These are phyloP conservation scores for Penicillium odoratum DNA, from an alignment of 495 filamentous ascomycete species.

Conservation along the genomic window DNA sequence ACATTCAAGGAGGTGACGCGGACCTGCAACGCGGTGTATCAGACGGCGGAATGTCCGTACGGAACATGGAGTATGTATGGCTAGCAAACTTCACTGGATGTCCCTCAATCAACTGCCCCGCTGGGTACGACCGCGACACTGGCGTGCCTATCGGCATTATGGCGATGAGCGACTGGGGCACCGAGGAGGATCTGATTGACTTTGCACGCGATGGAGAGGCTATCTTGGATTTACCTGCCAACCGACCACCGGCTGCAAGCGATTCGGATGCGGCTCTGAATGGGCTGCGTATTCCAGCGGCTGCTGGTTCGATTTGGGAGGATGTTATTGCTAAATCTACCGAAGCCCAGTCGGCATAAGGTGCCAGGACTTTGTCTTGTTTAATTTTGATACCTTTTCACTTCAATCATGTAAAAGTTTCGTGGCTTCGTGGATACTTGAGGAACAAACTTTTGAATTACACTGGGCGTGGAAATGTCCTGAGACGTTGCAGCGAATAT, in stretches of 20 bases:
- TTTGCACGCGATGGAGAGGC: constrained; percentile 72
- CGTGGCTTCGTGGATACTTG: no score
- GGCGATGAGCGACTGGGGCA: constrained; percentile 88
- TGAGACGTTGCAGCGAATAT: no score
- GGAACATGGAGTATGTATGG: constrained; percentile 88
- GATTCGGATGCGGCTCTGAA: not conserved
- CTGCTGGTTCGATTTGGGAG: constrained; percentile 32
- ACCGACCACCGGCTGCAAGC: constrained; percentile 4
- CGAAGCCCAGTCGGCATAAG: constrained; percentile 12
- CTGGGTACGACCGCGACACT: constrained; percentile 62
- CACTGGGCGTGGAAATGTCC: no score
- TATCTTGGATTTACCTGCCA: constrained; percentile 37
- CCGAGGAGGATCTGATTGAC: constrained; percentile 73
- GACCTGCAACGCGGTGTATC: constrained; percentile 66
- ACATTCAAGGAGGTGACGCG: constrained; percentile 48
- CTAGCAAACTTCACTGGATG: constrained; percentile 81
- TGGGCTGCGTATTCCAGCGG: constrained; percentile 28
- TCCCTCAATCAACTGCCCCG: constrained; percentile 76
- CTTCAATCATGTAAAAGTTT: not conserved
- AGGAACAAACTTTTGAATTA: no score
- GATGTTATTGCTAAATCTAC: constrained; percentile 37
- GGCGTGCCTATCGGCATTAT: constrained; percentile 79
- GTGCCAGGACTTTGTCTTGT: not conserved
- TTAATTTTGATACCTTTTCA: constrained; percentile 1
- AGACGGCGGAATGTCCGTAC: constrained; percentile 69